Percentiles rank a stretch among this genome's conserved stretches.
Conservation (phyloP, 2,329 filamentous ascomycete genomes). For the Salinomyces thailandicus region DNA sequence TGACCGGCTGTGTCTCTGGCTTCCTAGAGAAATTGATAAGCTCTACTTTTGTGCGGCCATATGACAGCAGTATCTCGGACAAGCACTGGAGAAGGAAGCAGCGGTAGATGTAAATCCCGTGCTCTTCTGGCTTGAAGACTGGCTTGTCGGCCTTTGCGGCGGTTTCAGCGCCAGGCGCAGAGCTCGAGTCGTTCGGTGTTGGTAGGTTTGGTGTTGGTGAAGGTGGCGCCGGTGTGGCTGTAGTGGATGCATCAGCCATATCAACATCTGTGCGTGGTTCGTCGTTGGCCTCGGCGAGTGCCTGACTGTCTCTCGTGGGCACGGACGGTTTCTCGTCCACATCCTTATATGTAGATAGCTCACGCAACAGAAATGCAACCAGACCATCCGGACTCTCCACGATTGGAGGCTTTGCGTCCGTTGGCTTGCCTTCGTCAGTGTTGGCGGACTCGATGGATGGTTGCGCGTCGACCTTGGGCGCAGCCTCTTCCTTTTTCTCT, state of each 20-base stretch:
- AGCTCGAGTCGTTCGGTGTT: conserved; percentile 19
- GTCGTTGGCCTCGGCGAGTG: conserved; percentile 23
- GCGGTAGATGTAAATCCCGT: conserved; percentile 92
- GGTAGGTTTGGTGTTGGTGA: conserved; percentile 24
- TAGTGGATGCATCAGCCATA: conserved; percentile 33
- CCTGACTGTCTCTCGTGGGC: conserved; percentile 33
- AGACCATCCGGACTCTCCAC: conserved; percentile 92
- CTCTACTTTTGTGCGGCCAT: conserved; percentile 91
- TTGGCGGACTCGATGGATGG: conserved; percentile 7
- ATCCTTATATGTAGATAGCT: conserved; percentile 83
- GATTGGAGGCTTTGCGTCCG: conserved; percentile 68
- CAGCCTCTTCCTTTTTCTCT: background rate
- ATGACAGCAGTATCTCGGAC: conserved; percentile 79
- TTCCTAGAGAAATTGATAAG: conserved; percentile 99
- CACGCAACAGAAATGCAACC: conserved; percentile 86
- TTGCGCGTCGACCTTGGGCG: conserved; percentile 33
- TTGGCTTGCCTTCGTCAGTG: conserved; percentile 49
- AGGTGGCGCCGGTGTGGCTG: conserved; percentile 6
- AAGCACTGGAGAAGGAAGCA: conserved; percentile 91
- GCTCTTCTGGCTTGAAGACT: conserved; percentile 79
- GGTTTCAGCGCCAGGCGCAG: conserved; percentile 2
- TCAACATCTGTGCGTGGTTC: conserved; percentile 39
- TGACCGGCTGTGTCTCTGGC: conserved; percentile 68
- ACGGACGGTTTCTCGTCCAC: conserved; percentile 71
- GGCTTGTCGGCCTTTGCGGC: conserved; percentile 53